Conservation (phyloP, 305 asterid genomes). For the Fraxinus platypoda region DNA sequence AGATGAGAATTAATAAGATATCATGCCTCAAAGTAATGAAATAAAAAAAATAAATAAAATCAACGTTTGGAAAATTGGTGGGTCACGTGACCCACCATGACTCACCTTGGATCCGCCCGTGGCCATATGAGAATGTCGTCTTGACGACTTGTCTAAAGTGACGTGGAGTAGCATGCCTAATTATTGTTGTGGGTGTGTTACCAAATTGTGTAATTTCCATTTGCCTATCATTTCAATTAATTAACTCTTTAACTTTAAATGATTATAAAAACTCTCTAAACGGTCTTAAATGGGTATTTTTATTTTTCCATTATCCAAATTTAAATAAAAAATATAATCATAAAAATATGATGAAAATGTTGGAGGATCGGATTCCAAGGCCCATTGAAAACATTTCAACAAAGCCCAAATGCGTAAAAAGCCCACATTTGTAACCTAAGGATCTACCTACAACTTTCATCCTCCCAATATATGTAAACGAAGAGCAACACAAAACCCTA, state of each 20-base stretch:
- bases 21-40: no score
- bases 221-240: background rate
- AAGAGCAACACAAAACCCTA: conserved; percentile 1
- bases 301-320: background rate
- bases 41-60: no score
- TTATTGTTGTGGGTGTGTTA: background rate
- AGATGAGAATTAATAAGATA: no score
- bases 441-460: background rate
- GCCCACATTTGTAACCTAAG: background rate
- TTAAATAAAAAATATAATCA: background rate
- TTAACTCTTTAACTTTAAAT: background rate
- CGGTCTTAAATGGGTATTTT: background rate
- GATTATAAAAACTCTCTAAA: background rate
- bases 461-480: background rate
- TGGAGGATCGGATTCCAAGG: background rate
- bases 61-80: no score
- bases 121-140: background rate
- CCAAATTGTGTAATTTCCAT: background rate
- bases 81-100: no score
- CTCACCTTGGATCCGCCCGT: no score
- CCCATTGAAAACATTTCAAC: background rate
- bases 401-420: background rate
- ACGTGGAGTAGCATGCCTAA: no score
- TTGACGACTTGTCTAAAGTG: no score
- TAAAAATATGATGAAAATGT: background rate